A percentile compares a stretch with the other conserved stretches of the same genome.
phyloP scores from a whole-genome alignment of 1,284 basidiomycete genomes.

The Ceratobasidium sp. region DNA sequence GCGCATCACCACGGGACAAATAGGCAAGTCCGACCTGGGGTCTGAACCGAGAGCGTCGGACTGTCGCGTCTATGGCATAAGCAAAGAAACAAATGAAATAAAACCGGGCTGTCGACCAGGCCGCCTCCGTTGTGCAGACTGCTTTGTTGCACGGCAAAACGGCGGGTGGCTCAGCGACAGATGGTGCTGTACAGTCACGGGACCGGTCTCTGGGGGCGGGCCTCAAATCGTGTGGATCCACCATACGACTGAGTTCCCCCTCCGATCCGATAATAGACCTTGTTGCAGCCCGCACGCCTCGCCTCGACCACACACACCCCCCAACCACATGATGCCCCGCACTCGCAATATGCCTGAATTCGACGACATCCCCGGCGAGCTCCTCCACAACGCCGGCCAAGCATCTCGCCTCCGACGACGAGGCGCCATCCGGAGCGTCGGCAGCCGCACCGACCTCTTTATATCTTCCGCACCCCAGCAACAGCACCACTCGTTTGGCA shows the following conservation, averaged over 20 bases:
- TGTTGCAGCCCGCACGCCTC: background rate
- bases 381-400: constrained; percentile 31
- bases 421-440: constrained; percentile 24
- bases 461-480: background rate
- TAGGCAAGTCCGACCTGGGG: background rate
- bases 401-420: constrained; percentile 30
- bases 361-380: constrained; percentile 20
- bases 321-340: constrained; percentile 7
- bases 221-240: background rate
- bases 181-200: constrained; percentile 25
- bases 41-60: background rate
- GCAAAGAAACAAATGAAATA: background rate
- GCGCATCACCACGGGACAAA: background rate
- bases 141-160: background rate
- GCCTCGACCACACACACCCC: constrained; percentile 5
- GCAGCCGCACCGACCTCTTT: constrained; percentile 23
- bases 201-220: constrained; percentile 1
- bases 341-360: constrained; percentile 20
- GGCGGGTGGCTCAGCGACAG: background rate
- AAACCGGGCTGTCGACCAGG: background rate
- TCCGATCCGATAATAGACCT: constrained; percentile 9
- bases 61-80: background rate
- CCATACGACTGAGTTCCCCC: background rate
- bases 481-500: background rate
- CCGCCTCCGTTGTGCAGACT: background rate